Evolutionary conservation across 2,329 filamentous ascomycete species (phyloP), one percentile per base, ranked within the genome.

Genomic region (Fusarium redolens): DNA sequence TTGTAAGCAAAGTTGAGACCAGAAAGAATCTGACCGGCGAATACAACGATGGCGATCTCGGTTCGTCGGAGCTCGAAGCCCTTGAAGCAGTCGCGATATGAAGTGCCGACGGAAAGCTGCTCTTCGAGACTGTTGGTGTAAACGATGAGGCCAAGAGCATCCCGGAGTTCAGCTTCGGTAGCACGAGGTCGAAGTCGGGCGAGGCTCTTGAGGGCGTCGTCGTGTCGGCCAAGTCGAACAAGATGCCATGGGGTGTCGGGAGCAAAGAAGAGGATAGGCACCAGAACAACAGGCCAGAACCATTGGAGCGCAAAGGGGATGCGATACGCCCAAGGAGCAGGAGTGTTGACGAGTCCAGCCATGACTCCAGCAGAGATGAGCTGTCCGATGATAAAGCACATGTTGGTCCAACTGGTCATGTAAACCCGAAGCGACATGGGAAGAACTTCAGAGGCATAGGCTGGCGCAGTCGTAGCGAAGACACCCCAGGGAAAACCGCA

Each of bases 251-350:
- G 86, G 2, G 83, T 85, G 61, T 87, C 86, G 0, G 86, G 86
- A 2, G 85, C 83, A 35, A 86, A 83, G 14, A 76, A 69, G 4
- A 85, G 77, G 4, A 79, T 74, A 0, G 83, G 72, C 7, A 86
- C 67, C 4, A 87, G 76, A 3, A 83, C 77, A 2, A 83, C 78
- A 0, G 85, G 85, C 82, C 84, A 88, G 7, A 82, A 73, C 86
- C 86, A 88, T 66, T 87, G 85, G 1, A 87, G 59, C 1, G 81
- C 85, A 61, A 85, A 88, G 1, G 86, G 85, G 14, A 84, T 85
- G 11, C 83, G 79, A 72, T 85, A 88, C 0, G 83, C 82, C 83
- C 84, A 87, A 31, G 86, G 74, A 4, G 81, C 73, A 1, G 76
- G 69, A 25, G 80, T 79, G 35, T 77, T 67, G 52, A 77, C 70